Percentiles rank a stretch among this genome's conserved stretches.
Evolutionary conservation across 2,329 filamentous ascomycete species (phyloP).

Genomic region (Diaporthe aspalathi): DNA sequence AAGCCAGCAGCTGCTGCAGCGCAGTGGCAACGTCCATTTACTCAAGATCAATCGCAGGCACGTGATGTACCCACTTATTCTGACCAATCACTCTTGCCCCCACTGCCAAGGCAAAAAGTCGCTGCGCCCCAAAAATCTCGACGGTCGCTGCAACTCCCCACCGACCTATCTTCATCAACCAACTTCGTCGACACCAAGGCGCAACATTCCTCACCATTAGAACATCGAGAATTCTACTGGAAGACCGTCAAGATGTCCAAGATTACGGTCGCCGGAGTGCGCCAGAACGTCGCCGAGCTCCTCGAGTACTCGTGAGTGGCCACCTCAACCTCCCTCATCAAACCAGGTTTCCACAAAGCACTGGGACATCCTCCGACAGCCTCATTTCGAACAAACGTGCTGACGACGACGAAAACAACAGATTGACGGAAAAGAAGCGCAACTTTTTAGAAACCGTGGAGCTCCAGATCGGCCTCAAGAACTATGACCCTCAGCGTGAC

Average conservation of each 20-base stretch:
- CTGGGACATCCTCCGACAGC: too few species aligned
- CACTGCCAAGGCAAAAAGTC: conserved; percentile 6
- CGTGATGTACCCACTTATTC: not conserved
- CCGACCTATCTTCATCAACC: conserved; percentile 42
- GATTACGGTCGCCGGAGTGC: conserved; percentile 81
- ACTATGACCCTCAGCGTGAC: conserved; percentile 99
- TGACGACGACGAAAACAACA: conserved; percentile 1
- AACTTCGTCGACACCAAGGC: conserved; percentile 42
- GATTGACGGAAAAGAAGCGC: conserved; percentile 88
- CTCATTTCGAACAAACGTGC: conserved; percentile 1
- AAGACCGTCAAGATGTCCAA: conserved; percentile 89
- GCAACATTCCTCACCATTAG: conserved; percentile 78
- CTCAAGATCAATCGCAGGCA: not conserved
- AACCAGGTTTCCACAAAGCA: not conserved
- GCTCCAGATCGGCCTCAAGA: conserved; percentile 56
- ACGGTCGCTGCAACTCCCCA: not conserved
- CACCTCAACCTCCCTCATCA: conserved; percentile 49
- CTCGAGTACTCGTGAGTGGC: conserved; percentile 84
- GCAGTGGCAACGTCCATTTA: too few species aligned
- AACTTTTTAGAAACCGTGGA: conserved; percentile 95
- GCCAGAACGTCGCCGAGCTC: conserved; percentile 91
- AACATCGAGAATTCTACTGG: conserved; percentile 75
- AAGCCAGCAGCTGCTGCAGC: too few species aligned
- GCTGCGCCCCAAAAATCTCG: conserved; percentile 9
- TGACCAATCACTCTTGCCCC: conserved; percentile 2